A percentile compares a stretch with the other conserved stretches of the same genome.
Evolutionary conservation across 2,329 filamentous ascomycete genomes (phyloP).

Genomic region (Monilinia polystroma): DNA sequence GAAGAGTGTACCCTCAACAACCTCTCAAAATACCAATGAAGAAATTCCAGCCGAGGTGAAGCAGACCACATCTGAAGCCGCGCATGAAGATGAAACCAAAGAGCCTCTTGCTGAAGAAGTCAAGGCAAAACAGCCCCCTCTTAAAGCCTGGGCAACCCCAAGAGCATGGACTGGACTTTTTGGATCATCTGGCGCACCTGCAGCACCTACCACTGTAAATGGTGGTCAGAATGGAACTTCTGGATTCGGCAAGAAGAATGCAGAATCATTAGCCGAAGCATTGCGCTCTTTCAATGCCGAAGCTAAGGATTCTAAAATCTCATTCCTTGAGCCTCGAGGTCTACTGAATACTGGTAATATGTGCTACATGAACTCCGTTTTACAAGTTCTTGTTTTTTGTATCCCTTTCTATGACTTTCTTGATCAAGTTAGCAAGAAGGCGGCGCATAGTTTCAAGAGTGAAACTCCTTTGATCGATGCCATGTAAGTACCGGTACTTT

Average conservation of each 20-base stretch:
- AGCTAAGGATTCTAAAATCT: slow-evolving; percentile 58
- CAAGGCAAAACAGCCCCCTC: slow-evolving; percentile 44
- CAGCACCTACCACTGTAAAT: slow-evolving; percentile 40
- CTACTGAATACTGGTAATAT: slow-evolving; percentile 97
- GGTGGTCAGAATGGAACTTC: slow-evolving; percentile 38
- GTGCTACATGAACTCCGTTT: slow-evolving; percentile 99
- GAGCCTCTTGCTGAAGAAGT: slow-evolving; percentile 27
- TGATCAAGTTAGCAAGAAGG: slow-evolving; percentile 79
- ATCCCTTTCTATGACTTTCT: slow-evolving; percentile 93
- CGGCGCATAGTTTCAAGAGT: slow-evolving; percentile 89
- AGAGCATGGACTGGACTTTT: slow-evolving; percentile 71
- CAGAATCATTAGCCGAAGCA: slow-evolving; percentile 70
- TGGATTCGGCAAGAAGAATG: slow-evolving; percentile 47
- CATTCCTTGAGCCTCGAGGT: slow-evolving; percentile 88
- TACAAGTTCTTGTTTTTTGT: slow-evolving; percentile 94
- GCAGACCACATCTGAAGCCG: slow-evolving; percentile 2
- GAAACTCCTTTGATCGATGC: slow-evolving; percentile 92
- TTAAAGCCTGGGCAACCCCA: slow-evolving; percentile 46
- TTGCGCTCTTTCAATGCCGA: slow-evolving; percentile 68
- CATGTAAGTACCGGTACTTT: slow-evolving; percentile 61
- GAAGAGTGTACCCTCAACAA: slow-evolving; percentile 34
- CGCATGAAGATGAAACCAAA: slow-evolving; percentile 16
- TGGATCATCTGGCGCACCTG: slow-evolving; percentile 46
- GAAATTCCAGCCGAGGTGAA: slow-evolving; percentile 26
- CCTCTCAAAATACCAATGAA: slow-evolving; percentile 27